Conservation (phyloP, 768 basidiomycete species). For the Polyporus arcularius region DNA sequence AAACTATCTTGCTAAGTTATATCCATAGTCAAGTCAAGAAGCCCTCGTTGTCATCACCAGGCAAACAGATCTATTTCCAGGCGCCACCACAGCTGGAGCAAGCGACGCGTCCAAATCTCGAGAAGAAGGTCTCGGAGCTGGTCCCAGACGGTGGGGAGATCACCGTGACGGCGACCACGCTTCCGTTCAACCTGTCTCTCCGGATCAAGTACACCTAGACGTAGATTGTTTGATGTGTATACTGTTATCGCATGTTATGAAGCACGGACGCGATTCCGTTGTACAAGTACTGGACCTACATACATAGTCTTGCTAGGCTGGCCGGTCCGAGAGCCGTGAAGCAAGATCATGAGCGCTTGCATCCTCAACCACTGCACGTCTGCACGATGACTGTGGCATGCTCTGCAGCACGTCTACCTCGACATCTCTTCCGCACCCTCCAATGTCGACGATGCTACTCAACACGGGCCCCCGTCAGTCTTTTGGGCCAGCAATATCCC, state of each 20-base stretch:
- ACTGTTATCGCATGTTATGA: constrained; percentile 13
- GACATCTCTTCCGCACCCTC: constrained; percentile 1
- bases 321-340: neutral
- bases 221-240: neutral
- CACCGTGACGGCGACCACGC: constrained; percentile 81
- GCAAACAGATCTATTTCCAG: constrained; percentile 86
- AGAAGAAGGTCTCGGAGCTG: constrained; percentile 83
- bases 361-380: neutral
- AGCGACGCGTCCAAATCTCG: constrained; percentile 87
- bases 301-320: neutral
- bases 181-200: constrained; percentile 85
- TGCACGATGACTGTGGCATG: constrained; percentile 5
- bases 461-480: constrained; percentile 5
- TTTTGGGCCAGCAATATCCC: constrained; percentile 58
- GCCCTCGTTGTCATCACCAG: constrained; percentile 82
- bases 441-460: constrained; percentile 13
- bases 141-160: constrained; percentile 77
- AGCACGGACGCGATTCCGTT: neutral
- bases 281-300: neutral
- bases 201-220: constrained; percentile 55
- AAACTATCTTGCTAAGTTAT: neutral
- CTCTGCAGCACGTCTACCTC: constrained; percentile 2
- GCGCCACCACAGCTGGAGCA: constrained; percentile 90
- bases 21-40: constrained; percentile 88
- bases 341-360: neutral